Conservation (phyloP, 805 yeast species). For the Pichia scutulata region DNA sequence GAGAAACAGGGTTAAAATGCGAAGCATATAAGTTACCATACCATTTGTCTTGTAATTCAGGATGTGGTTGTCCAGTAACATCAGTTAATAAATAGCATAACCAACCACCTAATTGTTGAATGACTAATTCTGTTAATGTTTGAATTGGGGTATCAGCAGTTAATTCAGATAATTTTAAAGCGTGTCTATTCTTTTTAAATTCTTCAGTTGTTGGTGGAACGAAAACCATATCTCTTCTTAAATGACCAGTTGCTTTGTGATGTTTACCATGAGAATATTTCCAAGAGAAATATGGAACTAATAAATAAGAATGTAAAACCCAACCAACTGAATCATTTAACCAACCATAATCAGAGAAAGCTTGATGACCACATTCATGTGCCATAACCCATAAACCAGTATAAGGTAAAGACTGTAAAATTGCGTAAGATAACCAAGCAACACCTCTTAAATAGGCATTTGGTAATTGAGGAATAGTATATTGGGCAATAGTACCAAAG, state of each 20-base stretch:
- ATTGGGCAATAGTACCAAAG: conserved; percentile 47
- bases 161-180: conserved; percentile 39
- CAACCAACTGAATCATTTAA: conserved; percentile 79
- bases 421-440: conserved; percentile 52
- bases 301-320: conserved; percentile 67
- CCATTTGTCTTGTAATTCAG: conserved; percentile 23
- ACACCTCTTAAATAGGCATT: conserved; percentile 37
- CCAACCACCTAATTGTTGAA: conserved; percentile 80
- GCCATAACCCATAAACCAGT: conserved; percentile 83
- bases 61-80: conserved; percentile 68
- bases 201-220: conserved; percentile 63
- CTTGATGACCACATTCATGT: conserved; percentile 89
- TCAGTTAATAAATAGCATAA: conserved; percentile 54
- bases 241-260: conserved; percentile 84
- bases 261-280: conserved; percentile 77
- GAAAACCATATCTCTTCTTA: conserved; percentile 77
- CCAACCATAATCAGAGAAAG: conserved; percentile 64
- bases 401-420: conserved; percentile 55
- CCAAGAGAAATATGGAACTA: conserved; percentile 89
- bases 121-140: conserved; percentile 46
- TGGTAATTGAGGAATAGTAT: conserved; percentile 45
- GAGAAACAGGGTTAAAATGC: conserved; percentile 69
- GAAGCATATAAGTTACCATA: conserved; percentile 40
- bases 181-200: conserved; percentile 32
- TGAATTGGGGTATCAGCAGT: conserved; percentile 69